Conservation (phyloP, 345 rosid genomes). For the Hypericum androsaemum region DNA sequence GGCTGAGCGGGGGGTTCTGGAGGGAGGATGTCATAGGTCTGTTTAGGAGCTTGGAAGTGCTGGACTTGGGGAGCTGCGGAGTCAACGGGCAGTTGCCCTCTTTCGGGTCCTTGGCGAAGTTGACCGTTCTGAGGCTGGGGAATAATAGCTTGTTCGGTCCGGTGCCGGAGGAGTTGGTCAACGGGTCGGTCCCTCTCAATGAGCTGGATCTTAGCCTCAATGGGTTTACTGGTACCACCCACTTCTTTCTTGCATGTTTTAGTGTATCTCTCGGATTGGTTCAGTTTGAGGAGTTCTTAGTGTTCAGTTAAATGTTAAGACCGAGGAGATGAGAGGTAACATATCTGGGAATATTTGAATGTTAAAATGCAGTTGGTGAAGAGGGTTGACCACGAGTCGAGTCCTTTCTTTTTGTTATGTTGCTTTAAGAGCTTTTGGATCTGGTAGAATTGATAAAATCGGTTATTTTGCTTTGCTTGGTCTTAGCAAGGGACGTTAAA, state of each 20-base stretch:
- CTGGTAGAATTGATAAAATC: too few relatives aligned
- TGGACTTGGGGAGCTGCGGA: slow-evolving; percentile 48
- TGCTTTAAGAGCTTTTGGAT: too few relatives aligned
- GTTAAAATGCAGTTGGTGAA: too few relatives aligned
- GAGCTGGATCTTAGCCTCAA: slow-evolving; percentile 88
- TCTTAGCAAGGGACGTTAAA: too few relatives aligned
- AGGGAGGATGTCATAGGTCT: slow-evolving; percentile 34
- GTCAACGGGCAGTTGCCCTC: slow-evolving; percentile 60
- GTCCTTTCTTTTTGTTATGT: too few relatives aligned
- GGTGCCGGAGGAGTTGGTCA: slow-evolving; percentile 52
- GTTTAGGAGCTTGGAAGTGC: slow-evolving; percentile 58
- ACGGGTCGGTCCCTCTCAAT: slow-evolving; percentile 38
- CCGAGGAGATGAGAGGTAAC: too few relatives aligned
- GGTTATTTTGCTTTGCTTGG: too few relatives aligned
- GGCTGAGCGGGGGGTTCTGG: slow-evolving; percentile 46
- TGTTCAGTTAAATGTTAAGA: neutral
- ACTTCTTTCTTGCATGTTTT: neutral
- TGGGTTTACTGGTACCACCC: slow-evolving; percentile 63
- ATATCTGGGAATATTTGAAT: too few relatives aligned
- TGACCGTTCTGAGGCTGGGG: slow-evolving; percentile 49
- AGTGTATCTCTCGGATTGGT: too few relatives aligned
- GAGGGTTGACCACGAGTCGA: too few relatives aligned
- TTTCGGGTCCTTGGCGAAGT: slow-evolving; percentile 42
- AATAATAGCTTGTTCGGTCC: slow-evolving; percentile 55
- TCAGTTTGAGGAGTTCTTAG: neutral